Conservation (phyloP, 2,329 filamentous ascomycete genomes). For the Hymenoscyphus fructigenus region DNA sequence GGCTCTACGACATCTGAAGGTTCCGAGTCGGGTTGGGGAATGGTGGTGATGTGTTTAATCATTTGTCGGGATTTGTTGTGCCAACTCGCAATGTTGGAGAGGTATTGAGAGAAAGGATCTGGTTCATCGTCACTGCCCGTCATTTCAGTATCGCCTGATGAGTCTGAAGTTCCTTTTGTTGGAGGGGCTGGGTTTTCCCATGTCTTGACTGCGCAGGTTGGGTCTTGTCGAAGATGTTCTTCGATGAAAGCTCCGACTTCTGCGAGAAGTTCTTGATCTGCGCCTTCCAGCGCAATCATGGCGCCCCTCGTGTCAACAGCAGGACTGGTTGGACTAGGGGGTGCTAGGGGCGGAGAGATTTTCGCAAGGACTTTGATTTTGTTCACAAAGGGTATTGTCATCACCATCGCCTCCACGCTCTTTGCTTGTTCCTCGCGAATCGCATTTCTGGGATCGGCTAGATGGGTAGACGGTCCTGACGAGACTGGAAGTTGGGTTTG, state of each 20-base stretch:
- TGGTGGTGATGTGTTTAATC: conserved; percentile 51
- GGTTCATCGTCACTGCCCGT: conserved; percentile 14
- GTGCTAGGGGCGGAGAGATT: conserved; percentile 67
- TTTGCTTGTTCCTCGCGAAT: conserved; percentile 41
- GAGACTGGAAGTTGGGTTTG: conserved; percentile 36
- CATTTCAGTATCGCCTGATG: conserved; percentile 24
- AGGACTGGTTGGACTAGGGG: conserved; percentile 38
- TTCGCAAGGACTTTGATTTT: conserved; percentile 76
- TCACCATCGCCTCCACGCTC: conserved; percentile 67
- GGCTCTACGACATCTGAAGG: conserved; percentile 27
- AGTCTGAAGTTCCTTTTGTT: background rate
- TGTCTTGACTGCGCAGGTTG: conserved; percentile 30
- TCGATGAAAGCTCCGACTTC: conserved; percentile 63
- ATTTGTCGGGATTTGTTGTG: conserved; percentile 74
- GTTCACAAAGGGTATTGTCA: conserved; percentile 69
- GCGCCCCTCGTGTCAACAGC: conserved; percentile 61
- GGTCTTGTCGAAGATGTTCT: conserved; percentile 31
- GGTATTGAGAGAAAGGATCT: conserved; percentile 56
- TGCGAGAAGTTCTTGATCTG: conserved; percentile 50
- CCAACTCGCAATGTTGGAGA: conserved; percentile 70
- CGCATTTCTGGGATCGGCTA: conserved; percentile 34
- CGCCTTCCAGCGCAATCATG: conserved; percentile 81
- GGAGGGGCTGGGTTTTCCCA: conserved; percentile 22
- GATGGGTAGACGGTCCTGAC: conserved; percentile 40
- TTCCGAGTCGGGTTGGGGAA: conserved; percentile 18